Percentiles rank a stretch among this genome's conserved stretches.
phyloP scores from a whole-genome alignment of 2,329 filamentous ascomycete genomes.

The Ophiostoma sp. region DNA sequence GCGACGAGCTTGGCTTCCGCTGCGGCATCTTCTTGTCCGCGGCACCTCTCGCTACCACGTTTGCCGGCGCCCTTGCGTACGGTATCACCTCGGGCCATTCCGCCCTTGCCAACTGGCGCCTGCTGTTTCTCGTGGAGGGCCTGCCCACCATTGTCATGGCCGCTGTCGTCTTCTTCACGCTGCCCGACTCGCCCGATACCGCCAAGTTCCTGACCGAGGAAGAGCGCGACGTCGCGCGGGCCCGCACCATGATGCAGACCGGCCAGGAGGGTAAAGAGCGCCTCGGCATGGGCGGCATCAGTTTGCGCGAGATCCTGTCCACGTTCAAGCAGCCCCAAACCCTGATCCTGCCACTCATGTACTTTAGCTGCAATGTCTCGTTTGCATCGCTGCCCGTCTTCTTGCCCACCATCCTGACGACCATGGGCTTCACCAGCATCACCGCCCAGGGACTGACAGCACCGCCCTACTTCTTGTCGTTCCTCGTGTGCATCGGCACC shows the following conservation, averaged over 20 bases:
- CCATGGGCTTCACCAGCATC: constrained; percentile 64
- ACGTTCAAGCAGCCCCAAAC: constrained; percentile 46
- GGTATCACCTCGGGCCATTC: constrained; percentile 56
- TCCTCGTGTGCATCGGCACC: constrained; percentile 55
- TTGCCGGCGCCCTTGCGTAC: constrained; percentile 60
- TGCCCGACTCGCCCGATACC: constrained; percentile 49
- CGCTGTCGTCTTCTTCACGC: constrained; percentile 48
- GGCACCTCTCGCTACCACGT: constrained; percentile 62
- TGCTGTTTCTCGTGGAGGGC: constrained; percentile 62
- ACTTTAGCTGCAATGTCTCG: constrained; percentile 39
- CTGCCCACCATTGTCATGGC: constrained; percentile 54
- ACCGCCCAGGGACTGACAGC: constrained; percentile 67
- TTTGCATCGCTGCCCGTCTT: constrained; percentile 51
- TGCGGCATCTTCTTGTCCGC: constrained; percentile 66
- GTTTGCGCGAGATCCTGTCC: constrained; percentile 43
- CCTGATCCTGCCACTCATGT: constrained; percentile 41
- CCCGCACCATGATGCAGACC: constrained; percentile 49
- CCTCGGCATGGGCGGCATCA: constrained; percentile 38
- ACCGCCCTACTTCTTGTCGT: constrained; percentile 64
- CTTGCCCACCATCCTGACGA: constrained; percentile 56
- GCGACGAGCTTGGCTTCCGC: constrained; percentile 61
- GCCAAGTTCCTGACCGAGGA: constrained; percentile 52
- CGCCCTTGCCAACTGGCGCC: constrained; percentile 56
- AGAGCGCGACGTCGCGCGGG: constrained; percentile 53
- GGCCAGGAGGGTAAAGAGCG: constrained; percentile 47